Base-by-base conservation (phyloP, 306 rosid genomes). In the Amphicarpaea edgeworthii region DNA sequence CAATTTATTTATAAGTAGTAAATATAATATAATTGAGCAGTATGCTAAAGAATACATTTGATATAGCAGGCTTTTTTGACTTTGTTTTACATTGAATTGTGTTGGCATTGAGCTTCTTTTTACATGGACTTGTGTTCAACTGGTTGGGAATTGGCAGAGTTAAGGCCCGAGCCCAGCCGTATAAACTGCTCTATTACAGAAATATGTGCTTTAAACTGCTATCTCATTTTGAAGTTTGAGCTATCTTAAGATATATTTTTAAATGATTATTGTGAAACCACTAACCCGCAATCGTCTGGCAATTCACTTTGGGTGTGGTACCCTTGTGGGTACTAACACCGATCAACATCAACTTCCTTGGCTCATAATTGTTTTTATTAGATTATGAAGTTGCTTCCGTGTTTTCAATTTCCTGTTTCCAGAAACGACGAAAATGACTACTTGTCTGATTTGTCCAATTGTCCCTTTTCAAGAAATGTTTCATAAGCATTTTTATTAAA, bases 321-420 rank as follows among this genome's bases (percentile, higher is more conserved):
- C 57, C 38, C 12, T 45, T 53, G 11, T 16, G 46, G 11, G 9
- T 51, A 63, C 42, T 34, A 32, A 42, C 9, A 21, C 42, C 5
- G 19, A 55, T 14, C 54, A 41, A 45, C n/a, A n/a, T n/a, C n/a
- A n/a, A n/a, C 19, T 55, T 8, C 9, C 68, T n/a, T 55, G 24
- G 26, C n/a, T 71, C 14, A 14, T 38, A n/a, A 14, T 47, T 20
- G 23, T 53, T 51, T 50, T 41, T 66, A 50, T 11, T 65, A 54
- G 58, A 51, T 53, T 66, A 53, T 12, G 10, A 21, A 40, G 58
- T 49, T 75, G 28, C 53, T 10, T 8, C 69, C 2, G 4, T 66
- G 57, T 53, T 65, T 38, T 76, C 15, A 40, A 76, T 61, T 51
- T 75, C n/a, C 3, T 37, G 37, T 53, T 53, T 76, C 66, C 24